Percentiles rank a stretch among this genome's conserved stretches.
These are phyloP conservation scores for Xylona heveae DNA, from an alignment of 495 filamentous ascomycete genomes.

Conservation along the genomic window DNA sequence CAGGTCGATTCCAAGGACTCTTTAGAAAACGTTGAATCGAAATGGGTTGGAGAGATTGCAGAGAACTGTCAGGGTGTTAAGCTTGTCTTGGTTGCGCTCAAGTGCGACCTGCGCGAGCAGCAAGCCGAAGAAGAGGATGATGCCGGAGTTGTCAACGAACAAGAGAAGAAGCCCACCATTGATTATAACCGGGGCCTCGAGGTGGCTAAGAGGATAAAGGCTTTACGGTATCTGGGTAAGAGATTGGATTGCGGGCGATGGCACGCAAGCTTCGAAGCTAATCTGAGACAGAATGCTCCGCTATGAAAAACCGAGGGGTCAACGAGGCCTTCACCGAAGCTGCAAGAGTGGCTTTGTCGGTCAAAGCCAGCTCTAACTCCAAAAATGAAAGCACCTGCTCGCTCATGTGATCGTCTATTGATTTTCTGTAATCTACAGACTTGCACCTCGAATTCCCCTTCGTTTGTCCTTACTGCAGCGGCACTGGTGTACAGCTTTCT, in stretches of 20 bases:
- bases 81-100: constrained; percentile 86
- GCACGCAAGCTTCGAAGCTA: constrained; percentile 1
- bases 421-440: no score
- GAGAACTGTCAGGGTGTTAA: constrained; percentile 93
- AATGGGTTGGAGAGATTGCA: constrained; percentile 94
- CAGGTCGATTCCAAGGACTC: constrained; percentile 83
- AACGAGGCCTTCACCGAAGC: constrained; percentile 98
- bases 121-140: constrained; percentile 30
- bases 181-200: constrained; percentile 83
- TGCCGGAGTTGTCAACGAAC: constrained; percentile 29
- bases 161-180: constrained; percentile 49
- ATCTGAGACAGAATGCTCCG: constrained; percentile 61
- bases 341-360: constrained; percentile 82
- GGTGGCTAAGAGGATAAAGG: constrained; percentile 73
- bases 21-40: constrained; percentile 92
- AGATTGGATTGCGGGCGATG: constrained; percentile 3
- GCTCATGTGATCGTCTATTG: constrained; percentile 33
- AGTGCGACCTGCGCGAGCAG: constrained; percentile 80
- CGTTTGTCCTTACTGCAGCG: no score
- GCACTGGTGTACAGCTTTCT: no score
- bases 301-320: constrained; percentile 90
- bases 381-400: constrained; percentile 28
- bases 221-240: constrained; percentile 73
- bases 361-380: constrained; percentile 31
- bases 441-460: no score